These are phyloP conservation scores for Ceratocystis variospora DNA, from an alignment of 2,329 filamentous ascomycete species.

Conservation along the genomic window DNA sequence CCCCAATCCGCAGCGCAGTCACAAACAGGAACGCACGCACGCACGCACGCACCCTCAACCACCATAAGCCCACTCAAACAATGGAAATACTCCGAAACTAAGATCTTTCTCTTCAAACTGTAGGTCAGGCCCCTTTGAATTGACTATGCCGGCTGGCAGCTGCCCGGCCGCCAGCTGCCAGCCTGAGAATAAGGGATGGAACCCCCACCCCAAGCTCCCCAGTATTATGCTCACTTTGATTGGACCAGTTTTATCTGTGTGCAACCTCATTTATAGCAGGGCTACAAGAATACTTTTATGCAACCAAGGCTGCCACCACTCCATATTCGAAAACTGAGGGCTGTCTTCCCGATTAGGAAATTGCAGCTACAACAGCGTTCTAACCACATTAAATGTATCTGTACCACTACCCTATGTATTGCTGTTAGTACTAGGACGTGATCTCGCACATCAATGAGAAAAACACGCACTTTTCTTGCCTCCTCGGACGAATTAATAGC, in stretches of 20 bases:
- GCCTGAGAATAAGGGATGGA: background rate
- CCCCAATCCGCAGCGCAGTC: background rate
- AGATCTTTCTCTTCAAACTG: background rate
- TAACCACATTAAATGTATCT: no score
- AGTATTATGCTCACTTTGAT: background rate
- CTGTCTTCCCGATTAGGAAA: no score
- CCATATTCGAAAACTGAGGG: no score
- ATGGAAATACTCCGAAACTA: constrained; percentile 5
- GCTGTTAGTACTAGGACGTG: no score
- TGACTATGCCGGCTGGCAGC: background rate
- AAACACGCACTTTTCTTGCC: background rate
- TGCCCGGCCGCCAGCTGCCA: background rate
- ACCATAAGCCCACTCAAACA: background rate
- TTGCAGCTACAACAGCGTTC: no score
- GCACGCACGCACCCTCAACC: background rate
- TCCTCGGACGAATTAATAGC: background rate
- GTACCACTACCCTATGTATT: no score
- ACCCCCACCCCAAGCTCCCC: background rate
- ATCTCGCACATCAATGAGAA: background rate
- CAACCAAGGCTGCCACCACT: no score
- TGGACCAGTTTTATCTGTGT: background rate
- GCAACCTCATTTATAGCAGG: background rate
- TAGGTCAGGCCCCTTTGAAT: no score
- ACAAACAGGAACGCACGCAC: background rate
- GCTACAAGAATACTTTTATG: background rate